A percentile compares a stretch with the other conserved stretches of the same genome.
Evolutionary conservation across 352 stramenopile species (phyloP).

Genomic region (Elongisporangium prolatum): DNA sequence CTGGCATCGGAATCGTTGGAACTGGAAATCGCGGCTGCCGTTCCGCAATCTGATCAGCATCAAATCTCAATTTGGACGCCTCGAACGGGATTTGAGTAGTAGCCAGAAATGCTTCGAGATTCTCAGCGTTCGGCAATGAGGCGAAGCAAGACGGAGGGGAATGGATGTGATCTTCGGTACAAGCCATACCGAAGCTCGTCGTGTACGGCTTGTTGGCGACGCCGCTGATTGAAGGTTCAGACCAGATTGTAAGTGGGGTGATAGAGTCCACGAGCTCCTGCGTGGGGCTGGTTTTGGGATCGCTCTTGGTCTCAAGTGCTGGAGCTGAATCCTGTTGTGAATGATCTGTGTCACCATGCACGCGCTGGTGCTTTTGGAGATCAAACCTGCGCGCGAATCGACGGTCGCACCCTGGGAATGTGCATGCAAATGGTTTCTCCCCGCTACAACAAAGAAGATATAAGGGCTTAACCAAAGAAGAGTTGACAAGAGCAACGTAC

Average conservation of each 20-base stretch:
- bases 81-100: conserved; percentile 28
- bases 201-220: neutral
- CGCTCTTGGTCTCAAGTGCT: conserved; percentile 34
- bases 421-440: conserved; percentile 56
- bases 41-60: neutral
- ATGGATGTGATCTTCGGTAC: conserved; percentile 53
- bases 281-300: conserved; percentile 2
- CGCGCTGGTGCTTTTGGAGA: conserved; percentile 65
- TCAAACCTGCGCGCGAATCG: conserved; percentile 61
- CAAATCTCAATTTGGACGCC: neutral
- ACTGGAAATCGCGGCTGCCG: neutral
- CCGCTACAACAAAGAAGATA: conserved; percentile 22
- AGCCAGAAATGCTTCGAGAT: conserved; percentile 35
- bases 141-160: conserved; percentile 50
- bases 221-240: neutral
- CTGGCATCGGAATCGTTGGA: neutral
- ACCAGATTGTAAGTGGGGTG: neutral
- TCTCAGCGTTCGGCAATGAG: conserved; percentile 20
- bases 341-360: conserved; percentile 31
- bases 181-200: conserved; percentile 47
- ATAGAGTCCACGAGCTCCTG: neutral
- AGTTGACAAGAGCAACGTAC: conserved; percentile 15
- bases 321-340: conserved; percentile 6
- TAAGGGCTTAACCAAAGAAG: neutral
- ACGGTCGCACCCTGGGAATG: conserved; percentile 38